A percentile compares a stretch with the other conserved stretches of the same genome.
These are phyloP conservation scores for Cercospora sojina DNA, from an alignment of 2,329 filamentous ascomycete species.

Conservation along the genomic window DNA sequence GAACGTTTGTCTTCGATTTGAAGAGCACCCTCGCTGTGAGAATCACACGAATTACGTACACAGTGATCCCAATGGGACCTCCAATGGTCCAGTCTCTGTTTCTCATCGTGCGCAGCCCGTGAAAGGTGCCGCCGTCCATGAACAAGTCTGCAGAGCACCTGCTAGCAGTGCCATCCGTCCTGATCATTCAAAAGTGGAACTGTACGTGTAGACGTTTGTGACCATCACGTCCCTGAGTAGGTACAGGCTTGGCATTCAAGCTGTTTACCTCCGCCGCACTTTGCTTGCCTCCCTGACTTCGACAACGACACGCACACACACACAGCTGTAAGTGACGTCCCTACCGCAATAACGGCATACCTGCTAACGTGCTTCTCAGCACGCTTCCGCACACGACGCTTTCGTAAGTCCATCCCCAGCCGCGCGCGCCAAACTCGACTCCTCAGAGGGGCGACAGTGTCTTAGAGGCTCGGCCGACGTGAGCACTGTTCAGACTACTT, in stretches of 20 bases:
- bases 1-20: neutral
- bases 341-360: neutral
- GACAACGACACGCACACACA: conserved; percentile 6
- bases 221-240: neutral
- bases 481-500: neutral
- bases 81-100: neutral
- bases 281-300: neutral
- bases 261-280: neutral
- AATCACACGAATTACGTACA: neutral
- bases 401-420: conserved; percentile 3
- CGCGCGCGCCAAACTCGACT: neutral
- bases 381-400: neutral
- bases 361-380: conserved; percentile 4
- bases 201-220: neutral
- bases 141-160: neutral
- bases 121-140: neutral
- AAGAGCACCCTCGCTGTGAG: neutral
- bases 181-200: neutral
- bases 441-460: neutral
- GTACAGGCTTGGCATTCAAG: neutral
- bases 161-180: neutral
- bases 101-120: neutral
- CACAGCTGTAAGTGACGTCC: neutral
- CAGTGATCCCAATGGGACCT: neutral
- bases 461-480: neutral